phyloP scores from a whole-genome alignment of 164 flowering plant species.

The Malania oleifera region DNA sequence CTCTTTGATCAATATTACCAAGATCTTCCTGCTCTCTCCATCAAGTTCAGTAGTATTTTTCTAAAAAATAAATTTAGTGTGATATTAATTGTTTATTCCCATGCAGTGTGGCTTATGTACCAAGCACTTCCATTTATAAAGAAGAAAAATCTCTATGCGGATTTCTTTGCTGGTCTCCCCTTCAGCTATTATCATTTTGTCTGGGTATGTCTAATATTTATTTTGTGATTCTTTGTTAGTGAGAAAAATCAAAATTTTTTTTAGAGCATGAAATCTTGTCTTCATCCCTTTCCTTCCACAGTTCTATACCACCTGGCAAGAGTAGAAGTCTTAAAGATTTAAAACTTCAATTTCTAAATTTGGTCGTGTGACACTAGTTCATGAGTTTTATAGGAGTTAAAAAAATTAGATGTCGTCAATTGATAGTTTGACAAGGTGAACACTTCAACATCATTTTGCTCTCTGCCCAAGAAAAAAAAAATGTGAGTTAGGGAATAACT shows the following conservation, averaged over 20 bases:
- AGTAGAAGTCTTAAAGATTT: too few relatives aligned
- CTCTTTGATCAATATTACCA: neutral
- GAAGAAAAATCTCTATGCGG: conserved; percentile 51
- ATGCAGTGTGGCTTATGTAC: conserved; percentile 86
- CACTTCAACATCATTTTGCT: too few relatives aligned
- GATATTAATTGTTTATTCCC: neutral
- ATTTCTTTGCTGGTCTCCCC: conserved; percentile 46
- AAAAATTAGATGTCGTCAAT: too few relatives aligned
- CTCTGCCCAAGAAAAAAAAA: too few relatives aligned
- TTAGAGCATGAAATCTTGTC: neutral
- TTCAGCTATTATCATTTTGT: conserved; percentile 66
- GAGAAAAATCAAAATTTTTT: neutral
- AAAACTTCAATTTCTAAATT: too few relatives aligned
- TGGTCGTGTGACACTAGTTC: too few relatives aligned
- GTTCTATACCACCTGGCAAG: too few relatives aligned
- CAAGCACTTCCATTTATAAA: conserved; percentile 73
- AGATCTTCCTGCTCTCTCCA: neutral
- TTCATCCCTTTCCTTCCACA: too few relatives aligned
- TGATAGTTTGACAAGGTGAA: too few relatives aligned
- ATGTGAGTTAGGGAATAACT: too few relatives aligned
- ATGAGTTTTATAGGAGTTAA: too few relatives aligned
- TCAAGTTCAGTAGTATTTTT: conserved; percentile 5
- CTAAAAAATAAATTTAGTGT: neutral
- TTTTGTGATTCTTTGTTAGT: neutral
- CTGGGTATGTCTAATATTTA: conserved; percentile 32